Evolutionary conservation across 1,284 basidiomycete species (phyloP).

Genomic region (Pyrrhoderma noxium): DNA sequence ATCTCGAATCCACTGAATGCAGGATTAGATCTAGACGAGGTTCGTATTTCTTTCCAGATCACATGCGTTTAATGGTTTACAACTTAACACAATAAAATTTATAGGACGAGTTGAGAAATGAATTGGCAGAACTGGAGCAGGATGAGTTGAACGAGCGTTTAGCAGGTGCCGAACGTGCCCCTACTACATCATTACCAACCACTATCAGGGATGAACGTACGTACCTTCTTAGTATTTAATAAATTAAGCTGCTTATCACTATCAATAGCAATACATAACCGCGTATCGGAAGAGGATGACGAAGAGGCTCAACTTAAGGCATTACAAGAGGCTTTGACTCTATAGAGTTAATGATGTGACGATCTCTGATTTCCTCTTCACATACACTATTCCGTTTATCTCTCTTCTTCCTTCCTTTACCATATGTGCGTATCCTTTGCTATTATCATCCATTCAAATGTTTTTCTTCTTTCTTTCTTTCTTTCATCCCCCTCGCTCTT

Average conservation of each 20-base stretch:
- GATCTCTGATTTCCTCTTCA: neutral
- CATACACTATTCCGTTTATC: constrained; percentile 19
- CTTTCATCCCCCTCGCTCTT: neutral
- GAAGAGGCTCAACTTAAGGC: constrained; percentile 90
- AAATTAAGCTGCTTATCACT: constrained; percentile 20
- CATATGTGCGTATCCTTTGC: constrained; percentile 17
- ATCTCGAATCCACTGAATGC: constrained; percentile 77
- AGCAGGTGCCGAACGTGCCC: constrained; percentile 85
- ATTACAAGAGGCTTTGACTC: constrained; percentile 87
- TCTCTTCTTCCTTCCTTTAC: constrained; percentile 21
- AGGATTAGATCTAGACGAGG: constrained; percentile 69
- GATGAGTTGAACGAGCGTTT: constrained; percentile 86
- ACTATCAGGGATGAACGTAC: constrained; percentile 53
- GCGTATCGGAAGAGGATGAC: constrained; percentile 73
- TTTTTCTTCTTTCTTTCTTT: constrained; percentile 1
- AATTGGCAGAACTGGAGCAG: constrained; percentile 89
- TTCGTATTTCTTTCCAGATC: constrained; percentile 29
- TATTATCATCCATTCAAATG: constrained; percentile 19
- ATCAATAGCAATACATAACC: constrained; percentile 27
- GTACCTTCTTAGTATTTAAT: constrained; percentile 13
- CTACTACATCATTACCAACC: constrained; percentile 71
- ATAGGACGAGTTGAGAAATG: constrained; percentile 77
- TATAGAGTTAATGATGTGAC: constrained; percentile 41
- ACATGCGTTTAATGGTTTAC: constrained; percentile 11
- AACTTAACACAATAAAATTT: constrained; percentile 4